Evolutionary conservation across 257 asterid genomes (phyloP), one percentile per base, ranked within the genome.

Genomic region (Misopates orontium): DNA sequence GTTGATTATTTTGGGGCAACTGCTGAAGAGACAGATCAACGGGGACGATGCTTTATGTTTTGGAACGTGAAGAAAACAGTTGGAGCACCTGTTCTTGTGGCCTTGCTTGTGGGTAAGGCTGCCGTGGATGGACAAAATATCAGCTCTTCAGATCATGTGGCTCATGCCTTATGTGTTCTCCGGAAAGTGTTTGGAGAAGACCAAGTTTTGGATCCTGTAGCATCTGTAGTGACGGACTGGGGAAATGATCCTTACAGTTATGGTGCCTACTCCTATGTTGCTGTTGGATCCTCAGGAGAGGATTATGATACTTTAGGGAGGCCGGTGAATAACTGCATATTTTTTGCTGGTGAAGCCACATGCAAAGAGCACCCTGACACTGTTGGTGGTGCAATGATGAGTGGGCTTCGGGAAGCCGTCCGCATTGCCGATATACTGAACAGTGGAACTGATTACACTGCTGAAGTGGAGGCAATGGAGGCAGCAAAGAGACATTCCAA

Each of bases 331-430:
- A 87, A 87, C 70, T 90, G 95, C 71, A 73, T 94, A 73, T 90
- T 94, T 80, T 94, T 94, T 85, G 99, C 99, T 56, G 98, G 99
- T 75, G 99, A 94, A 81, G 98, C 99, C 58, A 94, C 99, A 10
- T 94, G 99, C 81, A 94, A 94, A 87, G 99, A 94, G 84, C 99
- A 94, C 77, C 99, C 99, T 44, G 97, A 94, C 83, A 94, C 99
- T 32, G 99, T 94, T 76, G 99, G 99, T 69, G 99, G 99, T 74
- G 99, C 99, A 69, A 90, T 94, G 95, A 82, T 94, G 92, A 94
- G 99, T 64, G 98, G 98, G 66, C 90, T 94, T 54, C 85, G 97
- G 22, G 99, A 94, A 84, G 99, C 98, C 14, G 90, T 90, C 51
- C 96, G 98, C 1, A 88, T 94, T 66, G 81, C 85, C 60, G 92